Base-by-base conservation (phyloP, 768 basidiomycete species). In the Strobilomyces echinocephalus region DNA sequence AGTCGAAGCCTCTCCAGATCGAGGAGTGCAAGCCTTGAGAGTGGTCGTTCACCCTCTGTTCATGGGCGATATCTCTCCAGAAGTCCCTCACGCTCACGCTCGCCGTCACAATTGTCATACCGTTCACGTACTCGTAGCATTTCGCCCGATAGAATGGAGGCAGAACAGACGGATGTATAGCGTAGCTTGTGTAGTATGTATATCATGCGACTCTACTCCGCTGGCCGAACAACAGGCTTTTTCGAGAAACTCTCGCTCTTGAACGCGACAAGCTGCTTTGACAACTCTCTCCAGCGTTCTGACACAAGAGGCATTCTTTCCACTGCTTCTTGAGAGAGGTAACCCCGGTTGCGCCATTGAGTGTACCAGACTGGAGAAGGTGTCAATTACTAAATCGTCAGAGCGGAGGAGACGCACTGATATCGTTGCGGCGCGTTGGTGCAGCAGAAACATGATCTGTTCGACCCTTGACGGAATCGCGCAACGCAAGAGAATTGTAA, bases 371-470 rank as follows among this genome's bases (percentile, higher is more conserved):
- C 90, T 92, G 57, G 38, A 43, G 42, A 28, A 40, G 45, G 34
- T 10, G 16, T 50, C 16, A 56, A 5, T 38, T 43, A 40, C 49
- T 40, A 57, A 55, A 45, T 43, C 28, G 7, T 15, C 31, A 44
- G 43, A 42, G 39, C 5, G 18, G 20, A 50, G 46, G 46, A 15
- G 20, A 77, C 88, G 69, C 63, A 93, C 91, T 67, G 51, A 94
- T 94, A 66, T 94, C 91, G 57, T 83, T 78, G 51, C 90, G 85
- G 54, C 88, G 84, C n/a, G 87, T 91, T 0, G 93, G 93, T 10
- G 85, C 84, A 10, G 93, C 94, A 49, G 80, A 74, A 52, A 78
- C 72, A 50, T 85, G 80, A 64, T 93, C 88, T 18, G 77, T 81
- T 30, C 82, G 78, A 5, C 84, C 84, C 59, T 88, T 83, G 57